A percentile compares a stretch with the other conserved stretches of the same genome.
Conservation (phyloP, 202 grass and related monocot species). For the Thinopyrum obtusiflorum region DNA sequence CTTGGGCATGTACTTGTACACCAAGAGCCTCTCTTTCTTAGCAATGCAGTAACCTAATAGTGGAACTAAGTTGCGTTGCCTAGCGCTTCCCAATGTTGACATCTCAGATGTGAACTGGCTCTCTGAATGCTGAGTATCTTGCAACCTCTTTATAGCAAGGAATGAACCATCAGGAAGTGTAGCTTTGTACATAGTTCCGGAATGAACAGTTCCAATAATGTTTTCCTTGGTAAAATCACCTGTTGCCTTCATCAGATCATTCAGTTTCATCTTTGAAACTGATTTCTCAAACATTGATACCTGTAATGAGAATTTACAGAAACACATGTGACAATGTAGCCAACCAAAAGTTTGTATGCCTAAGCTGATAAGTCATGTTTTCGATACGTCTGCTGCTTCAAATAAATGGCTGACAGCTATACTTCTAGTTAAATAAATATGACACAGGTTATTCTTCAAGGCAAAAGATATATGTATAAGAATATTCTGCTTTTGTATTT, state of each 20-base stretch:
- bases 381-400: not conserved
- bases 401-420: not conserved
- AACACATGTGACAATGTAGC: not conserved
- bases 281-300: constrained; percentile 97
- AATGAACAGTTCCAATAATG: constrained; percentile 72
- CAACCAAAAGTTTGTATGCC: not conserved
- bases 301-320: constrained; percentile 40
- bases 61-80: constrained; percentile 74
- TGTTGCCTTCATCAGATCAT: constrained; percentile 85
- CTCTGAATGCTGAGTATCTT: constrained; percentile 77
- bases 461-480: not conserved
- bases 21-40: constrained; percentile 86
- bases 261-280: constrained; percentile 87
- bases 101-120: constrained; percentile 83
- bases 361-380: not conserved
- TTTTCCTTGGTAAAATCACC: constrained; percentile 88
- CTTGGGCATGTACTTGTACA: constrained; percentile 83
- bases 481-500: not conserved
- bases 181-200: constrained; percentile 81
- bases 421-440: not conserved
- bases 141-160: constrained; percentile 89
- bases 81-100: constrained; percentile 72
- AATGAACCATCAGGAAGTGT: constrained; percentile 80
- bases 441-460: not conserved
- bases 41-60: constrained; percentile 85